A percentile compares a stretch with the other conserved stretches of the same genome.
Conservation (phyloP, 2,329 filamentous ascomycete genomes). For the Pseudofabraea citricarpa region DNA sequence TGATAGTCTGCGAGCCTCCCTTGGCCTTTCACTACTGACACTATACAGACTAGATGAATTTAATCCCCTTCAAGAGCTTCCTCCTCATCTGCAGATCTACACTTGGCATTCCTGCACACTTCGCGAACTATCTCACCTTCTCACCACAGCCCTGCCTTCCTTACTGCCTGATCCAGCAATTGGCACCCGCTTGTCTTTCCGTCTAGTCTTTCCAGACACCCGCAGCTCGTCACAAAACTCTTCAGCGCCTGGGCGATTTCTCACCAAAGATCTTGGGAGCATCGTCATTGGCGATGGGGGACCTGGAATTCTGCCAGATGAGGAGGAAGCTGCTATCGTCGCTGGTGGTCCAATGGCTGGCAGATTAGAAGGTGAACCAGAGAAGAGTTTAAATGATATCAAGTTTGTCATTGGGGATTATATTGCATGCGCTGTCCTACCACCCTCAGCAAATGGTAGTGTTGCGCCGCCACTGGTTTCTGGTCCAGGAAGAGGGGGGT, state of each 20-base stretch:
- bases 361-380: conserved; percentile 51
- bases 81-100: conserved; percentile 73
- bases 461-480: conserved; percentile 60
- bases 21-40: conserved; percentile 1
- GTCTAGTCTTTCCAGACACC: conserved; percentile 75
- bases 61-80: conserved; percentile 45
- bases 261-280: conserved; percentile 77
- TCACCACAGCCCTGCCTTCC: conserved; percentile 63
- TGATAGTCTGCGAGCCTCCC: conserved; percentile 8
- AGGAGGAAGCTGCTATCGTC: conserved; percentile 30
- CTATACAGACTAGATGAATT: conserved; percentile 65
- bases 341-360: conserved; percentile 24
- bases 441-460: conserved; percentile 68
- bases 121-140: conserved; percentile 71
- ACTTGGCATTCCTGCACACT: conserved; percentile 82
- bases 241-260: conserved; percentile 52
- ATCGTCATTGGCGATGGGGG: conserved; percentile 67
- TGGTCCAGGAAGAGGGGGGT: conserved; percentile 38
- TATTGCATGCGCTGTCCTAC: conserved; percentile 75
- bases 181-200: conserved; percentile 82
- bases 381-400: conserved; percentile 71
- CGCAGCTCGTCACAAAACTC: conserved; percentile 28
- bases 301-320: conserved; percentile 33
- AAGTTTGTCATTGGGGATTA: conserved; percentile 88
- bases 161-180: conserved; percentile 69